These are phyloP conservation scores for Gnaphalium uliginosum DNA, from an alignment of 129 eudicot species.

Conservation along the genomic window DNA sequence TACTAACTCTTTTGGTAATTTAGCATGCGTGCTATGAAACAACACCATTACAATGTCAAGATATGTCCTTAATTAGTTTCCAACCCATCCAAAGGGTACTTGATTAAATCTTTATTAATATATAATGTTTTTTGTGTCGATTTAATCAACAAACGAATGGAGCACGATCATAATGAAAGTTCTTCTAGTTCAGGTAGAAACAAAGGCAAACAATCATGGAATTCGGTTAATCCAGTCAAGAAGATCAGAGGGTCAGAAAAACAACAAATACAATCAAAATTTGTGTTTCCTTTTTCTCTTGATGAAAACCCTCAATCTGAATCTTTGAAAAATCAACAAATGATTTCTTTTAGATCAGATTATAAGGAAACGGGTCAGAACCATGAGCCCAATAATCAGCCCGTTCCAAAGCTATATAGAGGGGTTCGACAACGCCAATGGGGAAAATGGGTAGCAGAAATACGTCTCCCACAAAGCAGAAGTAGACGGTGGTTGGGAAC, in stretches of 20 bases:
- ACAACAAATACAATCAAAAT: conserved; percentile 24
- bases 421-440: conserved; percentile 51
- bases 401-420: conserved; percentile 37
- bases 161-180: conserved; percentile 13
- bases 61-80: not conserved
- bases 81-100: conserved; percentile 6
- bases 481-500: conserved; percentile 54
- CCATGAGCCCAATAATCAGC: not conserved
- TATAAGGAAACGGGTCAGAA: not conserved
- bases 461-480: conserved; percentile 47
- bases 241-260: conserved; percentile 20
- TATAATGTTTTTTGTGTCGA: not conserved
- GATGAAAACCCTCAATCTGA: conserved; percentile 21
- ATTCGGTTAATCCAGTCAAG: conserved; percentile 16
- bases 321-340: conserved; percentile 27
- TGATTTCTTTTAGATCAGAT: conserved; percentile 40
- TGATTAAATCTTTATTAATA: not conserved
- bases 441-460: conserved; percentile 62
- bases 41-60: not conserved
- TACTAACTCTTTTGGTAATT: conserved; percentile 29
- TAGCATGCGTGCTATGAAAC: conserved; percentile 28
- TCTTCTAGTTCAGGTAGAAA: conserved; percentile 7
- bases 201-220: conserved; percentile 7
- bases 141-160: conserved; percentile 10
- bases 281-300: conserved; percentile 47